Percentiles rank a stretch among this genome's conserved stretches.
Conservation (phyloP, 2,329 filamentous ascomycete species). For the Colletotrichum brevisporum region DNA sequence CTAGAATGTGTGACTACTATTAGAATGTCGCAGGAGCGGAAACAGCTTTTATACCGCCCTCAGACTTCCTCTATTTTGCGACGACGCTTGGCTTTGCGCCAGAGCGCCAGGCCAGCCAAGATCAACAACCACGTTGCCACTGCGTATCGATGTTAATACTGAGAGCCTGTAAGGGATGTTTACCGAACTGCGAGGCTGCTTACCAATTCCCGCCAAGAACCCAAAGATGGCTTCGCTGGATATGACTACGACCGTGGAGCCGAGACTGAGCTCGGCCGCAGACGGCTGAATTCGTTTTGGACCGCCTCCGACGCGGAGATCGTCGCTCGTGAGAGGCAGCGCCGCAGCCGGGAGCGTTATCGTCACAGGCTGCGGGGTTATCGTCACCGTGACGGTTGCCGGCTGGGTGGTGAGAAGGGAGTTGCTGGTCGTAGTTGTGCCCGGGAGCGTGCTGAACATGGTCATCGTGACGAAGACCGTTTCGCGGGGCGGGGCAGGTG, state of each 20-base stretch:
- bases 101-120: constrained; percentile 1
- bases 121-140: constrained; percentile 7
- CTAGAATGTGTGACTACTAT: background rate
- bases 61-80: background rate
- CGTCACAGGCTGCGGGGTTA: background rate
- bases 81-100: constrained; percentile 10
- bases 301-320: constrained; percentile 7
- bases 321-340: background rate
- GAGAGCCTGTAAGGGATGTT: too few relatives aligned
- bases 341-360: background rate
- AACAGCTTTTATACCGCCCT: background rate
- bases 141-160: background rate
- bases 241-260: constrained; percentile 2
- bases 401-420: background rate
- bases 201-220: constrained; percentile 15
- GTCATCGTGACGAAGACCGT: background rate
- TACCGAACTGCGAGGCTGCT: background rate
- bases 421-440: background rate
- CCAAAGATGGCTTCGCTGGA: constrained; percentile 17
- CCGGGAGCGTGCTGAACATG: background rate
- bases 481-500: background rate
- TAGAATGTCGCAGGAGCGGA: background rate
- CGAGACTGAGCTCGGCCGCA: background rate
- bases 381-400: background rate
- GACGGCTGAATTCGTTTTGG: constrained; percentile 5